Base-by-base conservation (phyloP, 2,329 filamentous ascomycete genomes). In the Paracamarosporium sp. region DNA sequence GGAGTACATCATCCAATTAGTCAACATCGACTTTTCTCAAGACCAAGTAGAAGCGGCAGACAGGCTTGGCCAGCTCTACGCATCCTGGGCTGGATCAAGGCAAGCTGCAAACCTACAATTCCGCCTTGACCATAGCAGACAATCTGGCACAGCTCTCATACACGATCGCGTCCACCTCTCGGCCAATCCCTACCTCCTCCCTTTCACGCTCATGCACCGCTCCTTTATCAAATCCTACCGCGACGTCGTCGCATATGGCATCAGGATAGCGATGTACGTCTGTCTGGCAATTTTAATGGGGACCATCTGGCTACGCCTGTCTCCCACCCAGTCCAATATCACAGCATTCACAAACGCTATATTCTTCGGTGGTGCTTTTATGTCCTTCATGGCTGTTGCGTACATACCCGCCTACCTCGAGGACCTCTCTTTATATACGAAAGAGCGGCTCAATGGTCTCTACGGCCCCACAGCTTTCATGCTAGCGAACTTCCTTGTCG, bases 351-450 rank as follows among this genome's bases (percentile, higher is more conserved):
- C 88, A 75, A 96, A 96, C 72, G 90, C 91, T 46, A 90, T 96
- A 67, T 82, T 83, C 76, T 83, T 82, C 67, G 80, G 81, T 56
- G 80, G 79, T 35, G 81, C 81, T 11, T 83, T 83, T 74, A 82
- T 83, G 80, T 80, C 77, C 30, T 83, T 83, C 76, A 83, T 83
- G 81, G 80, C 80, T 12, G 81, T 96, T 1, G 92, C 92, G 0
- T 96, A 96, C 73, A 90, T 95, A 3, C 92, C 92, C 0, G 86
- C 90, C 0, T 95, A 89, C 74, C 85, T 96, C 40, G 92, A 96
- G 71, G 91, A 96, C 73, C 85, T 88, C 24, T 80, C 85, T 5
- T 87, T 86, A 0, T 93, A 88, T 74, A 80, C 86, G 65, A 92
- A 94, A 75, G 92, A 96, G 69, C 87, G 90, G 45, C 87, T 86